phyloP scores from a whole-genome alignment of 768 basidiomycete genomes.

The Leccinum arenicola region DNA sequence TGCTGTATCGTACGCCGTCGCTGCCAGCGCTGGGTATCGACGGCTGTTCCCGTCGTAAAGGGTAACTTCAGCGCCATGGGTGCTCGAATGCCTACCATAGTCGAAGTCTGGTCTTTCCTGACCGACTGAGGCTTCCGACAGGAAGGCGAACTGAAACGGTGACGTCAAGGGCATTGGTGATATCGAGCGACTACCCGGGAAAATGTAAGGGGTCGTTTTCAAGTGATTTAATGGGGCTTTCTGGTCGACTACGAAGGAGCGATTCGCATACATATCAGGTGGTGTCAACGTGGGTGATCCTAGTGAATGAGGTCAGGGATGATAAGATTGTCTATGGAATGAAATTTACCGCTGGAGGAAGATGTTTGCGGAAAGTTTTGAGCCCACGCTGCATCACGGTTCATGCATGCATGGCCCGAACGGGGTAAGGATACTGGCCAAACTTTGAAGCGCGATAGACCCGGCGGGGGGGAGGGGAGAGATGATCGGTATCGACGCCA shows the following conservation, averaged over 20 bases:
- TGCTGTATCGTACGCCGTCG: conserved; percentile 60
- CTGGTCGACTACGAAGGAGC: no score
- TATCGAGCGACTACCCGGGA: no score
- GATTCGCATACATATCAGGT: conserved; percentile 19
- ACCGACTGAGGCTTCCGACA: conserved; percentile 45
- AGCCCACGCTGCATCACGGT: conserved; percentile 29
- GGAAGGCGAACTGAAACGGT: conserved; percentile 64
- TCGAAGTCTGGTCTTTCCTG: conserved; percentile 65
- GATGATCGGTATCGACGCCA: conserved; percentile 29
- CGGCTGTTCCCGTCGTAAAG: conserved; percentile 70
- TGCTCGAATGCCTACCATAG: conserved; percentile 56
- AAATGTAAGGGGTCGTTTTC: no score
- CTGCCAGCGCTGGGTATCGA: conserved; percentile 50
- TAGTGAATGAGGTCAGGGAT: conserved; percentile 28
- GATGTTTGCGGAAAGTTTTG: conserved; percentile 30
- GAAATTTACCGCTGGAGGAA: conserved; percentile 31
- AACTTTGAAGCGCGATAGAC: conserved; percentile 50
- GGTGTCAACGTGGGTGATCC: conserved; percentile 56
- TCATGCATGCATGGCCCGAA: conserved; percentile 28
- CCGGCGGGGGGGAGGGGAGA: conserved; percentile 16
- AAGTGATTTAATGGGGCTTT: no score
- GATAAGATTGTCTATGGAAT: conserved; percentile 28
- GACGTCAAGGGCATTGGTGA: no score
- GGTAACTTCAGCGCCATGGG: conserved; percentile 58
- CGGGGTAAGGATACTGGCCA: conserved; percentile 11